Evolutionary conservation across 2,329 filamentous ascomycete species (phyloP).

Genomic region (Phaeomoniella chlamydospora): DNA sequence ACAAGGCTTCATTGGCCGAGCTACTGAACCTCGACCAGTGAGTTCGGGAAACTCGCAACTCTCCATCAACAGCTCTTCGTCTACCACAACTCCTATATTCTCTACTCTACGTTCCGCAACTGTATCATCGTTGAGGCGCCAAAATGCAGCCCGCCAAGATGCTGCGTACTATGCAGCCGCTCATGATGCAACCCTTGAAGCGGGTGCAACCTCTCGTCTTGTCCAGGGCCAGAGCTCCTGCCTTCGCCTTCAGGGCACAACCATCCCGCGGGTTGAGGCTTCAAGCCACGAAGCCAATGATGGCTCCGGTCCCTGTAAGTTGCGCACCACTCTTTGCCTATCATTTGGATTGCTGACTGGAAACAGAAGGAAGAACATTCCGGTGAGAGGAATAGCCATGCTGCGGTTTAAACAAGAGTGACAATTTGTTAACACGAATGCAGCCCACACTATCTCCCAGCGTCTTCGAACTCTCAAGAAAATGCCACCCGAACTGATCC

Average conservation of each 20-base stretch:
- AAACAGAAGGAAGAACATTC: constrained; percentile 48
- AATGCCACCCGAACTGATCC: constrained; percentile 86
- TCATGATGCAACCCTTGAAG: too few relatives aligned
- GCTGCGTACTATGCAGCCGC: not conserved
- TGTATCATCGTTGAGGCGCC: too few relatives aligned
- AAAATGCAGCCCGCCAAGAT: not conserved
- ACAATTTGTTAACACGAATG: constrained; percentile 12
- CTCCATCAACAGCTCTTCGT: not conserved
- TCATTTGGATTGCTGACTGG: constrained; percentile 22
- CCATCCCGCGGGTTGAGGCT: constrained; percentile 52
- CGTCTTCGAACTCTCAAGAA: constrained; percentile 78
- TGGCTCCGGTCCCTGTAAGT: constrained; percentile 57
- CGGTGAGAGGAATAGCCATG: constrained; percentile 29
- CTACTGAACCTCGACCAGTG: not conserved
- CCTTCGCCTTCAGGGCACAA: constrained; percentile 42
- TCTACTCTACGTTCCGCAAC: too few relatives aligned
- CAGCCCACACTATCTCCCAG: constrained; percentile 95
- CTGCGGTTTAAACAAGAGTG: constrained; percentile 2
- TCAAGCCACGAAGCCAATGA: constrained; percentile 32
- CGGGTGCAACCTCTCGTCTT: too few relatives aligned
- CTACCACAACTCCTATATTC: too few relatives aligned
- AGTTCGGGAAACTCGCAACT: not conserved
- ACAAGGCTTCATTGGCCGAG: not conserved
- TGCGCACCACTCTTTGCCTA: constrained; percentile 6
- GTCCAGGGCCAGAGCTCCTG: too few relatives aligned